Evolutionary conservation across 495 filamentous ascomycete species (phyloP), one percentile per base, ranked within the genome.

Genomic region (Pseudomonodictys pantanalensis): DNA sequence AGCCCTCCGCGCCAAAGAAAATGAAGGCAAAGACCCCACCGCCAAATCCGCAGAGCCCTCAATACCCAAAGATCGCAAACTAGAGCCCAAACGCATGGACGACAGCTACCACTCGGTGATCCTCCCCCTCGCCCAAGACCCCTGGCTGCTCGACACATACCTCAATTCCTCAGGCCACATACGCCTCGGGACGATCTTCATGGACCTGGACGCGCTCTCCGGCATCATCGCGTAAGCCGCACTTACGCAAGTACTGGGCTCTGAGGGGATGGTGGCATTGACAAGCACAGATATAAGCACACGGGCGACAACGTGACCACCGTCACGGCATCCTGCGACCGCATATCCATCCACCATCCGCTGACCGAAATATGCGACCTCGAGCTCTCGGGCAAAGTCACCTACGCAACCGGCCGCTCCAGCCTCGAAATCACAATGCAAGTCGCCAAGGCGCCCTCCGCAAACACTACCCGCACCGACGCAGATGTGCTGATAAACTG

Each of bases 361-460:
- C 69, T 92, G 23, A 86, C 81, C 64, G 84, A 87, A 62, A 89
- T 92, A 46, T 91, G 88, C 69, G 88, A 92, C 66, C 78, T 95
- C 15, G 85, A 92, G 66, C 75, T 91, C 3, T 88, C 84, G 55
- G 90, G 90, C 1, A 84, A 87, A 61, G 89, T 92, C 20, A 89
- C 87, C 0, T 92, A 90, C 73, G 86, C 87, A 0, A 89, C 89
- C 1, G 90, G 90, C 0, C 78, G 85, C 49, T 88, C 84, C 32
- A 90, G 86, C 69, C 89, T 92, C 79, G 90, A 92, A 62, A 81
- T 95, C 17, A 88, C 87, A 0, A 73, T 89, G 30, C 86, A 90
- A 69, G 87, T 91, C 10, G 81, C 86, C 8, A 86, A 86, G 70
- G 83, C 74, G 0, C 78, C 81, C 0, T 69, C 74, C 35, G 73